Percentiles rank a stretch among this genome's conserved stretches.
phyloP scores from a whole-genome alignment of 306 rosid genomes.

The Begonia masoniana region DNA sequence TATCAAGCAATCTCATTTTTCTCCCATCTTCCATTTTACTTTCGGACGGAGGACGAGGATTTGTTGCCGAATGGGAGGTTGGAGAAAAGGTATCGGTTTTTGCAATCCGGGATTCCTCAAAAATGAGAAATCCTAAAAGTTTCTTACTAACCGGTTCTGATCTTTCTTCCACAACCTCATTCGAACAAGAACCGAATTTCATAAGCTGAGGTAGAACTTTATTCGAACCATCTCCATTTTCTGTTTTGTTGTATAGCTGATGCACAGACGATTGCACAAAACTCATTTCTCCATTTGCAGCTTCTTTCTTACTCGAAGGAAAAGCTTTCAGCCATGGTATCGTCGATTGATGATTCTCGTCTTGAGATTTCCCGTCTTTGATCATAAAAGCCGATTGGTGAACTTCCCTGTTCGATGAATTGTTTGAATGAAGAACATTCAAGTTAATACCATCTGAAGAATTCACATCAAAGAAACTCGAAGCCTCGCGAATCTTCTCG shows the following conservation, averaged over 20 bases:
- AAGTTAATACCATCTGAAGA: slow-evolving; percentile 55
- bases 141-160: slow-evolving; percentile 22
- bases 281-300: slow-evolving; percentile 26
- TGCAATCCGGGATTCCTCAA: slow-evolving; percentile 8
- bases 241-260: slow-evolving; percentile 23
- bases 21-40: slow-evolving; percentile 5
- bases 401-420: slow-evolving; percentile 30
- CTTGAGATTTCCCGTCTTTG: slow-evolving; percentile 29
- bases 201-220: slow-evolving; percentile 23
- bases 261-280: slow-evolving; percentile 23
- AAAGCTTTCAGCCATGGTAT: slow-evolving; percentile 68
- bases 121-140: slow-evolving; percentile 14
- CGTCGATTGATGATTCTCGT: slow-evolving; percentile 31
- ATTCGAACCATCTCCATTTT: slow-evolving; percentile 25
- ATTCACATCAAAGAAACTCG: slow-evolving; percentile 32
- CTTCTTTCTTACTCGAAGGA: slow-evolving; percentile 34
- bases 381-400: slow-evolving; percentile 22
- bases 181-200: slow-evolving; percentile 27
- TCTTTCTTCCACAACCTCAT: slow-evolving; percentile 30
- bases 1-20: slow-evolving; percentile 8
- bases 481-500: slow-evolving; percentile 31
- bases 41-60: slow-evolving; percentile 2
- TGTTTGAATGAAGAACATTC: slow-evolving; percentile 43
- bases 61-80: slow-evolving; percentile 7
- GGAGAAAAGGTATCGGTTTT: slow-evolving; percentile 12